Evolutionary conservation across 495 filamentous ascomycete species (phyloP).

Genomic region (Penicillium angulare): DNA sequence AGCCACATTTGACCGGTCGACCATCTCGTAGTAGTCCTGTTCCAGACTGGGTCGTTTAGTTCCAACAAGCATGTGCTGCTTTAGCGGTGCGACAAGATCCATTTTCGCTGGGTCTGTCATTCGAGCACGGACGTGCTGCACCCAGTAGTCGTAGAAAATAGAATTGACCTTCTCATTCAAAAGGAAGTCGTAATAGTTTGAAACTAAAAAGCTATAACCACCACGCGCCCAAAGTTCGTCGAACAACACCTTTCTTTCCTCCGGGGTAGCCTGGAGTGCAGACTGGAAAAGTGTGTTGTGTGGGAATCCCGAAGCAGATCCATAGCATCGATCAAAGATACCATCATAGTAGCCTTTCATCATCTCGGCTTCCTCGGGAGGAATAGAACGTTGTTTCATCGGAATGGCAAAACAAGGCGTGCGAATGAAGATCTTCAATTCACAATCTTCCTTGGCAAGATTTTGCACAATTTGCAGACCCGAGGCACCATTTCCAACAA

Average conservation of each 20-base stretch:
- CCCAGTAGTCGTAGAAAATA: slow-evolving; percentile 56
- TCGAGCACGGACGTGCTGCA: slow-evolving; percentile 43
- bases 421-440: slow-evolving; percentile 46
- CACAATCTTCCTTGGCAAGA: slow-evolving; percentile 29
- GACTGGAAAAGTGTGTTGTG: slow-evolving; percentile 35
- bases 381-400: slow-evolving; percentile 45
- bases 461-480: slow-evolving; percentile 28
- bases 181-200: slow-evolving; percentile 50
- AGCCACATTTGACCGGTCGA: slow-evolving; percentile 51
- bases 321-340: slow-evolving; percentile 27
- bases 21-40: slow-evolving; percentile 53
- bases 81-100: slow-evolving; percentile 51
- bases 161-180: slow-evolving; percentile 44
- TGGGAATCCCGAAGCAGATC: slow-evolving; percentile 44
- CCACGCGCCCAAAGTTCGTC: slow-evolving; percentile 48
- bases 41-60: slow-evolving; percentile 55
- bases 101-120: slow-evolving; percentile 45
- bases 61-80: slow-evolving; percentile 47
- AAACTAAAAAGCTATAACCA: slow-evolving; percentile 50
- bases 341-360: slow-evolving; percentile 42
- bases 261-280: slow-evolving; percentile 45
- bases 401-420: slow-evolving; percentile 43
- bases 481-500: slow-evolving; percentile 26
- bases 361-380: slow-evolving; percentile 42
- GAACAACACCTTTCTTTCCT: slow-evolving; percentile 44